Base-by-base conservation (phyloP, 495 filamentous ascomycete genomes). In the Talaromyces ruber region DNA sequence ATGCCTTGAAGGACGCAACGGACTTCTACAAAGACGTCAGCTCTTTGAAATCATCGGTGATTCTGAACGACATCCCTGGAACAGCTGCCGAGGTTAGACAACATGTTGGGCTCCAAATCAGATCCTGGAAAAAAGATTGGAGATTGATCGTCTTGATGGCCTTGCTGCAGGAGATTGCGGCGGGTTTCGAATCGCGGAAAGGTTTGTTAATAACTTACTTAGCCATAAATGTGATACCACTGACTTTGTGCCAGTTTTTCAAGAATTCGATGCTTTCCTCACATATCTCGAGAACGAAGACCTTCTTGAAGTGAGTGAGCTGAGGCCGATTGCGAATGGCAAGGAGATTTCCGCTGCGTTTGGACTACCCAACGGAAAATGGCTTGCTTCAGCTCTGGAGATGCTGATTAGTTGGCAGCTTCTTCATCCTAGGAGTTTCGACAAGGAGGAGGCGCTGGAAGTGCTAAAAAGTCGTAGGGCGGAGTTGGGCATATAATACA, bases 351-450 rank as follows among this genome's bases (percentile, higher is more conserved):
- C 81, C 25, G 76, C 84, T 62, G 81, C 72, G 8, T 71, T 97
- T 16, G 78, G 79, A 0, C 78, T 76, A 2, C 81, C 79, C 64
- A 83, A 85, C 2, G 94, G 94, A 6, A 85, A 79, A 14, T 98
- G 93, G 93, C 84, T 92, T 80, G 81, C 82, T 62, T 74, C 76
- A 60, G 92, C 91, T 14, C 68, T 94, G 51, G 84, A 89, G 7
- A 74, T 88, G 16, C 84, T 86, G 29, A 80, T 94, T 70, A 83
- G 84, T 61, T 97, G 92, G 90, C 95, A 98, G 75, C 77, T 98
- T 28, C 77, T 88, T 30, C 84, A 97, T 69, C 91, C 92, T 3
- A 82, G 82, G 2, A 74, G 72, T 6, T 79, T 76, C 6, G 85
- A 89, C 58, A 79, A 85, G 18, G 70, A 79, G 6, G 81, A 77